Base-by-base conservation (phyloP, 2,329 filamentous ascomycete genomes). In the Aspergillus brunneoviolaceus region DNA sequence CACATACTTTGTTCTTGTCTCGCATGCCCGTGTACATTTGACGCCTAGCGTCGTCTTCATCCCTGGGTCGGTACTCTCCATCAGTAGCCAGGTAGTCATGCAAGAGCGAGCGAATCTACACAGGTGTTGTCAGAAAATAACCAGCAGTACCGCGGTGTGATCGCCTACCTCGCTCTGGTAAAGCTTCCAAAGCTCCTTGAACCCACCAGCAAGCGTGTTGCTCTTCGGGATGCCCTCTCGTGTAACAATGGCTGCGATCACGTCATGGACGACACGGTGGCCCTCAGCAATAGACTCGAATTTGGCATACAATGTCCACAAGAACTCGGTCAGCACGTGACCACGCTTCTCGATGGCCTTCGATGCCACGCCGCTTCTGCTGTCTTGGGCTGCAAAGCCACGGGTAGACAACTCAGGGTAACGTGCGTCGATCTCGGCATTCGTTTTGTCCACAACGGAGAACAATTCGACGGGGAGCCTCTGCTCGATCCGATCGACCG, bases 261-360 rank as follows among this genome's bases (percentile, higher is more conserved):
- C 90, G 74, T 98, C 95, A 74, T 98, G 92, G 59, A 98, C 87
- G 0, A 97, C 89, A 48, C 96, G 89, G 72, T 99, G 95, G 2
- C 93, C 91, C 78, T 99, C 96, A 4, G 92, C 92, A 66, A 99
- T 98, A 7, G 95, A 91, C 75, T 98, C 95, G 65, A 99, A 98
- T 69, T 97, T 97, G 49, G 93, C 93, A 74, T 96, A 99, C 0
- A 99, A 77, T 0, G 92, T 94, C 87, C 90, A 96, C 2, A 99
- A 80, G 50, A 98, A 85, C 70, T 99, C 95, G 65, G 95, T 90
- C 52, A 99, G 89, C 29, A 97, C 91, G 68, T 92, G 90, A 14
- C 89, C 89, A 19, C 90, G 85, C 78, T 93, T 87, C 65, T 90
- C 87, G 19, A 89, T 91, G 66, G 92, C 86, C 33, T 89, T 84